phyloP scores from a whole-genome alignment of 1,284 basidiomycete species.

The Sporisorium exsertum region DNA sequence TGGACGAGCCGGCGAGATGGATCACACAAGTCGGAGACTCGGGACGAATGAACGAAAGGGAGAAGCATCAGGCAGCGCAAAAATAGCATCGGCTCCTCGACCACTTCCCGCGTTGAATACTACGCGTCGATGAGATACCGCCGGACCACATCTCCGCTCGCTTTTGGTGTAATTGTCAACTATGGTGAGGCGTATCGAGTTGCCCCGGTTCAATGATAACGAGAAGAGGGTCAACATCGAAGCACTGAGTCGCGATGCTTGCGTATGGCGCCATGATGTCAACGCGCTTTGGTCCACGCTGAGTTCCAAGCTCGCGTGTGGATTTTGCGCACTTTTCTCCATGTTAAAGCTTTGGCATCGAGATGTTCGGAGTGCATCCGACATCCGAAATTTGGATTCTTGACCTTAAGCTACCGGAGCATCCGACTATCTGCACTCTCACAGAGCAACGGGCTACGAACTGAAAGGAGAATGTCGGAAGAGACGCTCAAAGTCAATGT shows the following conservation, averaged over 20 bases:
- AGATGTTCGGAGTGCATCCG: neutral
- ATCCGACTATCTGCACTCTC: neutral
- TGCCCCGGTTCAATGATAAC: neutral
- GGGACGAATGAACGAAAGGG: neutral
- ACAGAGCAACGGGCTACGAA: neutral
- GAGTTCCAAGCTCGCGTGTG: neutral
- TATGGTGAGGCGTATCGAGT: too few relatives aligned
- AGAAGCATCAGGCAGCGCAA: slow-evolving; percentile 1
- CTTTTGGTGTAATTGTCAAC: too few relatives aligned
- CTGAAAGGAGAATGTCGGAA: slow-evolving; percentile 11
- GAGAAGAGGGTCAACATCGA: neutral
- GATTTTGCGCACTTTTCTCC: neutral
- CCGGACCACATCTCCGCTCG: neutral
- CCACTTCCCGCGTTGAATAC: neutral
- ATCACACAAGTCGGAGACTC: neutral
- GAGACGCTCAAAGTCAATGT: slow-evolving; percentile 44
- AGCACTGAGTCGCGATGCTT: neutral
- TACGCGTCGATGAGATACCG: neutral
- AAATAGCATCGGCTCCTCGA: neutral
- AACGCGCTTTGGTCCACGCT: neutral
- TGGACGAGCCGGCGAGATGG: neutral
- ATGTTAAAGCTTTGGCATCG: neutral
- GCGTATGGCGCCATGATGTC: slow-evolving; percentile 6
- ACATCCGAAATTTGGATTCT: slow-evolving; percentile 1
- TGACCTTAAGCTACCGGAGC: neutral